Evolutionary conservation across 2,329 filamentous ascomycete genomes (phyloP), one percentile per base, ranked within the genome.

Genomic region (Aureobasidium lini): DNA sequence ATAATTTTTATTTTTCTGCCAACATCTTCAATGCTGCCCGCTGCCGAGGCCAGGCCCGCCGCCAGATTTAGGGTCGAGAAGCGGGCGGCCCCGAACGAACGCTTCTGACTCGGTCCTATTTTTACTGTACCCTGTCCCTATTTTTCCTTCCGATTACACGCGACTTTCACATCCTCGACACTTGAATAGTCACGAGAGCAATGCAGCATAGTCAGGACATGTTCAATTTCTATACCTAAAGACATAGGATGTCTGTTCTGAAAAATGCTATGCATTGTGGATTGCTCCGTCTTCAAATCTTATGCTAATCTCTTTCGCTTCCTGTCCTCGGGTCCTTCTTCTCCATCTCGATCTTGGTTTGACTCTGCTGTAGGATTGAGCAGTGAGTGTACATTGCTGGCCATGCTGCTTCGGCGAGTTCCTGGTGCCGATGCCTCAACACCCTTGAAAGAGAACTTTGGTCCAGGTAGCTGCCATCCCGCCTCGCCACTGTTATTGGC

Each of bases 361-460:
- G 81, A 82, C 1, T 85, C 87, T 64, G 87, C 84, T 13, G 85
- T 83, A 6, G 85, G 86, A 64, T 88, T 88, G 1, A 88, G 76
- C 28, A 88, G 71, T 6, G 81, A 84, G 68, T 86, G 84, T 23
- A 86, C 82, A 65, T 85, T 88, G 64, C 84, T 87, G 6, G 85
- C 85, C 85, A 88, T 88, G 67, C 85, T 88, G 29, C 83, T 85
- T 62, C 85, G 78, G 58, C 86, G 75, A 7, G 85, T 88, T n/a
- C 83, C 83, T 3, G 85, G 84, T 0, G 78, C 81, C 4, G 79
- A 77, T 40, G 76, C 79, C 58, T 81, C 79, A 47, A 79, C 71
- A 18, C 72, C 71, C 65, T 75, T 76, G 67, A 78, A 78, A 0
- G 77, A 75, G 59, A 75, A 81, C 46, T 76, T 71, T 7, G 77